These are phyloP conservation scores for Sphaerobolus stellatus DNA, from an alignment of 1,284 basidiomycete species.

Conservation along the genomic window DNA sequence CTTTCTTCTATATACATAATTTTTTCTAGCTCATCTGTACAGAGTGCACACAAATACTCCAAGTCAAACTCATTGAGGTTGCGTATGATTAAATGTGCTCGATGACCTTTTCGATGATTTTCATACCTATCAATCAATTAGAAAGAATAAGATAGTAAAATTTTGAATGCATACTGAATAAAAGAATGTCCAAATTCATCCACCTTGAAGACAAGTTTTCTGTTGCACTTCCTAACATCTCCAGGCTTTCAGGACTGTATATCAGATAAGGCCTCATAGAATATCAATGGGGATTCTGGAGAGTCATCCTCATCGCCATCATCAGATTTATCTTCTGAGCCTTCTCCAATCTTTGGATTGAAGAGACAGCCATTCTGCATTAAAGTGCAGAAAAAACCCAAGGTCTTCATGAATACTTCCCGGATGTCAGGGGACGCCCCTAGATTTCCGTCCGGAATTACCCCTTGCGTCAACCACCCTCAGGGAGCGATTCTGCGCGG, in stretches of 20 bases:
- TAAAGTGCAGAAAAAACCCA: constrained; percentile 22
- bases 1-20: constrained; percentile 1
- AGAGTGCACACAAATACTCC: constrained; percentile 20
- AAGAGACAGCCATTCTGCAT: constrained; percentile 20
- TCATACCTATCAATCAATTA: constrained; percentile 14
- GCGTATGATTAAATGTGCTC: constrained; percentile 19
- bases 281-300: neutral
- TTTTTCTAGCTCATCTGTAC: constrained; percentile 2
- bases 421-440: too few species aligned
- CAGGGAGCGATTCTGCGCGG: too few species aligned
- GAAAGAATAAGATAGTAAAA: neutral
- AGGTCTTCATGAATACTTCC: constrained; percentile 21
- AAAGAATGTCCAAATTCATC: constrained; percentile 2
- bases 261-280: too few species aligned
- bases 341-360: neutral
- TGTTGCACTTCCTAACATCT: neutral
- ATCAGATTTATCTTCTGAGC: neutral
- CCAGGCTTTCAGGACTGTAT: neutral
- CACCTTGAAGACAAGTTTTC: neutral
- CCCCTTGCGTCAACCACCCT: too few species aligned
- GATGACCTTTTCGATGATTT: constrained; percentile 7
- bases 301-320: neutral
- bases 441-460: too few species aligned
- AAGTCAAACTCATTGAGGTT: constrained; percentile 25
- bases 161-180: constrained; percentile 4